A percentile compares a stretch with the other conserved stretches of the same genome.
Conservation (phyloP, 352 stramenopile species). For the Globisporangium sylvaticum region DNA sequence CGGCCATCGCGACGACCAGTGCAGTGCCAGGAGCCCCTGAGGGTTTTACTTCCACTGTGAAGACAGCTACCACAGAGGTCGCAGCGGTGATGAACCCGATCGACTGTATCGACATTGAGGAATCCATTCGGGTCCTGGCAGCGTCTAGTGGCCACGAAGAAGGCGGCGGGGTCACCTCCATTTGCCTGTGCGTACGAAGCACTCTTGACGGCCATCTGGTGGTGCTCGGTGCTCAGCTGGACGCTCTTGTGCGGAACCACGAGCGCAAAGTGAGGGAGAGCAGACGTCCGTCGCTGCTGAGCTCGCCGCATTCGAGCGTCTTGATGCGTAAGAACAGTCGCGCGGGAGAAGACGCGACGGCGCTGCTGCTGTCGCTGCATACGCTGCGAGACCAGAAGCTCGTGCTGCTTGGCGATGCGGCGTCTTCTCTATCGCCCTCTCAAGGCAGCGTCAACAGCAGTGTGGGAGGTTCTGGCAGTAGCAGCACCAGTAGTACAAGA, state of each 20-base stretch:
- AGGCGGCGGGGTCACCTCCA: not conserved
- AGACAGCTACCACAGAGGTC: not conserved
- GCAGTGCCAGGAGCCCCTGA: not conserved
- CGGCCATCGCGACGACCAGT: not conserved
- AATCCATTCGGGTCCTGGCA: constrained; percentile 8
- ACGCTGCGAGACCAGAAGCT: constrained; percentile 14
- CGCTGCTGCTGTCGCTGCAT: constrained; percentile 9
- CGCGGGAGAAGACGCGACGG: not conserved
- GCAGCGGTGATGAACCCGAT: constrained; percentile 1
- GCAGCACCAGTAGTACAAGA: not conserved
- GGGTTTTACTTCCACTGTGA: not conserved
- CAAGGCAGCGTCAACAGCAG: not conserved
- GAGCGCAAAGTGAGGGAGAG: constrained; percentile 8
- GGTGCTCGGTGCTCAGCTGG: constrained; percentile 14
- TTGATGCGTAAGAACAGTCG: constrained; percentile 6
- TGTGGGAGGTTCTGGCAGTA: not conserved
- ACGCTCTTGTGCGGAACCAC: constrained; percentile 8
- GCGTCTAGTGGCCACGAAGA: not conserved
- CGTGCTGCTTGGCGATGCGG: not conserved
- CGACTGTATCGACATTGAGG: constrained; percentile 14
- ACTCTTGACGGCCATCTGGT: constrained; percentile 16
- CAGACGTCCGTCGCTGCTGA: not conserved
- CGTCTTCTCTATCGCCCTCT: not conserved
- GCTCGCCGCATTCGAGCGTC: not conserved
- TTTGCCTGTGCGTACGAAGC: constrained; percentile 5